These are phyloP conservation scores for Cardamine chenopodiifolia DNA, from an alignment of 345 rosid genomes.

Conservation along the genomic window DNA sequence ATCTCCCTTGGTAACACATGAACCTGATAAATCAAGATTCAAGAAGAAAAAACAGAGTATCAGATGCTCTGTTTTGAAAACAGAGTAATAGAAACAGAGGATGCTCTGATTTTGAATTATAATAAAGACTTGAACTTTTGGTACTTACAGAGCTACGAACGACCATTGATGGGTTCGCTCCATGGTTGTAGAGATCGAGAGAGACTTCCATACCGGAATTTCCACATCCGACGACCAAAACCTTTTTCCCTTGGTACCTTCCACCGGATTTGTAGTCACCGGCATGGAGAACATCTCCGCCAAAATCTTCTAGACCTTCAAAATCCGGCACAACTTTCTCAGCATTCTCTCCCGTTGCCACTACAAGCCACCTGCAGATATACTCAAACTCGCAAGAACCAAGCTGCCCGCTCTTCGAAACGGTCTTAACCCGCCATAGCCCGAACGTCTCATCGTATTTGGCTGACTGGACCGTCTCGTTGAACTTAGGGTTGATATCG, in stretches of 20 bases:
- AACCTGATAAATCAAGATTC: conserved; percentile 51
- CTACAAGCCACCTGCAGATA: conserved; percentile 80
- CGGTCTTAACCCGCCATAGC: conserved; percentile 70
- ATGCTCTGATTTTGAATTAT: not conserved
- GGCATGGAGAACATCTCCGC: conserved; percentile 63
- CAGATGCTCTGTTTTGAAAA: too few relatives aligned
- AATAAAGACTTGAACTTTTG: not conserved
- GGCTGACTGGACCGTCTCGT: conserved; percentile 74
- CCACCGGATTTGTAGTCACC: conserved; percentile 81
- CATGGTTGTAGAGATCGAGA: conserved; percentile 74
- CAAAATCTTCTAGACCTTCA: conserved; percentile 69
- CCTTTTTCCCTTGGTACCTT: conserved; percentile 57
- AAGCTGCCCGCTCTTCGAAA: conserved; percentile 43
- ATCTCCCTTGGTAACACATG: conserved; percentile 91
- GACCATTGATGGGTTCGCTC: conserved; percentile 78
- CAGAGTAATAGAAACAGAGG: too few relatives aligned
- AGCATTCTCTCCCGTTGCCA: conserved; percentile 90
- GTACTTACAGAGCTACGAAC: conserved; percentile 76
- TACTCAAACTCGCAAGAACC: conserved; percentile 63
- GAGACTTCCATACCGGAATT: conserved; percentile 95
- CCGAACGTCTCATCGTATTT: conserved; percentile 65
- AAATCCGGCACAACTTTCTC: conserved; percentile 76
- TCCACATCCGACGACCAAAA: conserved; percentile 85
- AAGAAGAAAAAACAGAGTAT: not conserved
- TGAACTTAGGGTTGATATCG: conserved; percentile 62